These are phyloP conservation scores for Tolypocladium paradoxum DNA, from an alignment of 2,329 filamentous ascomycete genomes.

Conservation along the genomic window DNA sequence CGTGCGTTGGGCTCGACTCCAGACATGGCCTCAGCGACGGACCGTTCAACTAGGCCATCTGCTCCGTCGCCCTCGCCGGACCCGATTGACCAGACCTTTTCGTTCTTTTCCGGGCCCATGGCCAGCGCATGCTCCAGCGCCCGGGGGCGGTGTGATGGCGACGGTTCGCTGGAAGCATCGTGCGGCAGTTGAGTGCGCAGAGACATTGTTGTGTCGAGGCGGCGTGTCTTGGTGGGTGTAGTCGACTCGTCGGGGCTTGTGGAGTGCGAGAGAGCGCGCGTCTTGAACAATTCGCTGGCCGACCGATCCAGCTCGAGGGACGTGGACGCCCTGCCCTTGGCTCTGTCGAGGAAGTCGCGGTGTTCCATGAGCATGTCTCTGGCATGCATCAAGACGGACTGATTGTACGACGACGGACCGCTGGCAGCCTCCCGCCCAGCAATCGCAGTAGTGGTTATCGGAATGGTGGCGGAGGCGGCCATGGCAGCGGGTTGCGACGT, in stretches of 20 bases:
- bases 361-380: constrained; percentile 26
- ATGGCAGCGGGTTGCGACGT: constrained; percentile 15
- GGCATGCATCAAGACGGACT: constrained; percentile 20
- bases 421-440: constrained; percentile 17
- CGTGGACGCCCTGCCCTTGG: constrained; percentile 17
- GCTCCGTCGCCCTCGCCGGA: constrained; percentile 35
- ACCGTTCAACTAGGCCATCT: constrained; percentile 52
- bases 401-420: constrained; percentile 21
- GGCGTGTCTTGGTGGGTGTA: constrained; percentile 10
- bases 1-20: constrained; percentile 52
- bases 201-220: constrained; percentile 7
- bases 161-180: constrained; percentile 1
- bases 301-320: constrained; percentile 24
- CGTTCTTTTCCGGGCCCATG: constrained; percentile 44
- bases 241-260: constrained; percentile 17
- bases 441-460: constrained; percentile 17
- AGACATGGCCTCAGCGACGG: constrained; percentile 50
- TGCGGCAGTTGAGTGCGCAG: constrained; percentile 7
- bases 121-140: constrained; percentile 32
- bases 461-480: constrained; percentile 20
- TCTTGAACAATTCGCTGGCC: constrained; percentile 12
- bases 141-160: constrained; percentile 19
- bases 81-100: constrained; percentile 56
- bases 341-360: constrained; percentile 19
- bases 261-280: constrained; percentile 13